A percentile compares a stretch with the other conserved stretches of the same genome.
phyloP scores from a whole-genome alignment of 2,329 filamentous ascomycete species.

The Colletotrichum australisinense region DNA sequence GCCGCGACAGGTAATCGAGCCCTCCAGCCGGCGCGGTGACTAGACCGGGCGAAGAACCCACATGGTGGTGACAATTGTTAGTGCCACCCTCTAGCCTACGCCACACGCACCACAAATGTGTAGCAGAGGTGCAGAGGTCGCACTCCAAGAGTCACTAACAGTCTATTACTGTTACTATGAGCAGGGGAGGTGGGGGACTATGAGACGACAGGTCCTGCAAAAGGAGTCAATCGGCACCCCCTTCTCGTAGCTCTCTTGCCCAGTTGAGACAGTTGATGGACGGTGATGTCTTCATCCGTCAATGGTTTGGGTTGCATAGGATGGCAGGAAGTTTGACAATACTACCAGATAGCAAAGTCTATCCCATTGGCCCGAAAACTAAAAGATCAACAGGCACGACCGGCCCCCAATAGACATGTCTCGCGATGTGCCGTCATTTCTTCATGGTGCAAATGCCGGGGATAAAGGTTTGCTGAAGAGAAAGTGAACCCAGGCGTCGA shows the following conservation, averaged over 20 bases:
- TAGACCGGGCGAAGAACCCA: constrained; percentile 4
- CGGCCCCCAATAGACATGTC: neutral
- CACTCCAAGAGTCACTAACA: neutral
- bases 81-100: constrained; percentile 7
- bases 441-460: neutral
- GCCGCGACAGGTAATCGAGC: neutral
- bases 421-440: constrained; percentile 11
- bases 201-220: constrained; percentile 17
- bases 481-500: neutral
- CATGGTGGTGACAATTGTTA: constrained; percentile 5
- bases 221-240: neutral
- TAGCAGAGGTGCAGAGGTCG: neutral
- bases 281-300: neutral
- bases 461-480: constrained; percentile 5
- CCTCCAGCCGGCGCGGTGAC: constrained; percentile 8
- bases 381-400: constrained; percentile 23
- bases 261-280: neutral
- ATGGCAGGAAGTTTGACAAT: neutral
- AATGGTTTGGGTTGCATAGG: neutral
- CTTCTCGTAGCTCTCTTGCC: neutral
- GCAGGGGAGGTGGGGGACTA: neutral
- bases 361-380: neutral
- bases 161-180: neutral
- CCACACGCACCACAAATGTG: neutral
- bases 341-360: neutral